Base-by-base conservation (phyloP, 192 early-diverging fungal species). In the Kappamyces sp. region DNA sequence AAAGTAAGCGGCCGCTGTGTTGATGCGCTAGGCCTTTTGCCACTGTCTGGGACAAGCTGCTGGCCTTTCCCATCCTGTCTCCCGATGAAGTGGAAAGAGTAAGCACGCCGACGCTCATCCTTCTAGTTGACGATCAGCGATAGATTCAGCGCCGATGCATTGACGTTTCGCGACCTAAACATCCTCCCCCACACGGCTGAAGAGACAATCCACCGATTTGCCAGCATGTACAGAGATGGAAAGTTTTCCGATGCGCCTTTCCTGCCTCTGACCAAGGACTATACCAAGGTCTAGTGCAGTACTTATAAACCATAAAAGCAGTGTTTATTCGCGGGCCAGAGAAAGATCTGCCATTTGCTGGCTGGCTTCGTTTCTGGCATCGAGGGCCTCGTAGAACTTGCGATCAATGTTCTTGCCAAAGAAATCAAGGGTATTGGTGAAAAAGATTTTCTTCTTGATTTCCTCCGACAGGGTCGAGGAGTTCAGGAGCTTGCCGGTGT, bases 11-110 rank as follows among this genome's bases (percentile, higher is more conserved):
- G 22, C 22, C n/a, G 61, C 45, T 34, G 6, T 8, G 33, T 39
- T 31, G n/a, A 30, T 31, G 7, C 14, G 15, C 22, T 49, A 74
- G 58, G 63, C 65, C 82, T 59, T 57, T 80, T 4, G 87, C 86
- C 8, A 70, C 74, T 45, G 63, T 75, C 22, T 68, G 83, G 60
- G 80, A 89, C 74, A 32, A 33, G 6, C 67, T 80, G 45, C 59
- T 85, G 66, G 85, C 86, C 45, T 87, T 79, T 80, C 86, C 86
- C 47, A 77, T 88, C 50, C 79, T 91, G 60, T 77, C 81, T 61
- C 83, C 90, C 42, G 90, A 98, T 69, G 87, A 92, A 69, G 79
- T 95, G 50, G 90, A 93, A 57, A 74, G 87, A 57, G 81, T 81
- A 65, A 55, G 76, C 65, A 4, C 29, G 4, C 12, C 46, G 41